Base-by-base conservation (phyloP, 495 filamentous ascomycete genomes). In the Sordaria brevicollis region DNA sequence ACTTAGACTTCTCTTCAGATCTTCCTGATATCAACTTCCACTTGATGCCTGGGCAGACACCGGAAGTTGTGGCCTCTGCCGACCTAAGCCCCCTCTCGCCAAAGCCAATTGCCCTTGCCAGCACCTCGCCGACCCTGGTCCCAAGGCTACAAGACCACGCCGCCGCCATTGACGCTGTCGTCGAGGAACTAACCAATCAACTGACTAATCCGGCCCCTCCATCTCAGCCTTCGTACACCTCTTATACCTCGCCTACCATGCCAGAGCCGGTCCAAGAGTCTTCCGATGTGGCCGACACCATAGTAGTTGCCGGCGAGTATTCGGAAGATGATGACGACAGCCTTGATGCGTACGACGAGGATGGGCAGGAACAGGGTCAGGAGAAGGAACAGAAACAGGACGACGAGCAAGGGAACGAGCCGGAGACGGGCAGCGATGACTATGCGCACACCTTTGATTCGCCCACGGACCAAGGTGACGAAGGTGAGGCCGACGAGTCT, bases 381-480 rank as follows among this genome's bases (percentile, higher is more conserved):
- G 68, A 67, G 33, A 39, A 70, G 70, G 15, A 35, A 8, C 34
- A 35, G 41, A 68, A 35, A 8, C 34, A 35, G 41, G 69, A 39
- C 29, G 38, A 66, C 35, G 13, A 73, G 69, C 66, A 70, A 13
- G 41, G 67, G 19, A 34, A 66, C 71, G 71, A 72, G n/a, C 70
- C 75, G 31, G 75, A 76, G 34, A 71, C 77, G 67, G 76, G 74
- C 72, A 76, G 76, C 75, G 80, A 81, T 78, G 81, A 85, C 74
- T 84, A 85, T 79, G 80, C 81, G 65, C 80, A 77, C 73, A 81
- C 81, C 65, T 83, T 83, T 81, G 82, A 83, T 67, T 80, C 80
- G 70, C 81, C 84, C 36, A 76, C 71, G 37, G 65, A 65, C 38
- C 67, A 70, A 49, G 71, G 71, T 71, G 67, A 74, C 66, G 74